Base-by-base conservation (phyloP, 2,329 filamentous ascomycete genomes). In the Alternaria sp. region DNA sequence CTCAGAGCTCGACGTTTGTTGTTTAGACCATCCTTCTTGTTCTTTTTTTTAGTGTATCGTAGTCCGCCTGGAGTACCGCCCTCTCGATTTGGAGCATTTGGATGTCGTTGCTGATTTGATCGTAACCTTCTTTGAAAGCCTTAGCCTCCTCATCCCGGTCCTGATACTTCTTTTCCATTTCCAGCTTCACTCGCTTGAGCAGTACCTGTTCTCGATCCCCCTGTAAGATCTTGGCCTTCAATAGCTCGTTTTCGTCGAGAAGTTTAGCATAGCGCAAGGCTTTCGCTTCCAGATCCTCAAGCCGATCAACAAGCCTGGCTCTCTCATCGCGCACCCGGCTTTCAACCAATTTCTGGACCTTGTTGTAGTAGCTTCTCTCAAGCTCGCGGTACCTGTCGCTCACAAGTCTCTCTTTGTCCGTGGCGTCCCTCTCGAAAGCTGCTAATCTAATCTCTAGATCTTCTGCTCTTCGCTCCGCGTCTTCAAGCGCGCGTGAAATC, bases 101-200 rank as follows among this genome's bases (percentile, higher is more conserved):
- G 16, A 30, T 56, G 8, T 49, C 44, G 7, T 48, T 43, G n/a
- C 32, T 40, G n/a, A 49, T 34, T 32, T 56, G 44, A n/a, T 56
- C 34, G 27, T 56, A 56, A 2, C 54, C 54, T 22, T 56, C 25
- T 5, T 18, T 43, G 4, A 56, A n/a, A 5, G 28, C 34, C 7
- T 25, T 48, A 6, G 41, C 54, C 5, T 49, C 27, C 7, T 38
- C 32, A 20, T 49, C 45, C 2, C 44, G 25, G 12, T 56, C 27
- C 34, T 25, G 49, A 34, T 49, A 49, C 32, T 38, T 40, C 11
- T 40, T n/a, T 16, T 56, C 54, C 27, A 34, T 4, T 3, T 40
- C 44, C 1, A 32, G 10, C 25, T 41, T 56, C 5, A 34, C 22
- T 22, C 16, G 27, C 20, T 40, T 46, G 5, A 49, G 36, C 5